Evolutionary conservation across 202 grass and related monocot genomes (phyloP), one percentile per base, ranked within the genome.

Genomic region (Zizania palustris): DNA sequence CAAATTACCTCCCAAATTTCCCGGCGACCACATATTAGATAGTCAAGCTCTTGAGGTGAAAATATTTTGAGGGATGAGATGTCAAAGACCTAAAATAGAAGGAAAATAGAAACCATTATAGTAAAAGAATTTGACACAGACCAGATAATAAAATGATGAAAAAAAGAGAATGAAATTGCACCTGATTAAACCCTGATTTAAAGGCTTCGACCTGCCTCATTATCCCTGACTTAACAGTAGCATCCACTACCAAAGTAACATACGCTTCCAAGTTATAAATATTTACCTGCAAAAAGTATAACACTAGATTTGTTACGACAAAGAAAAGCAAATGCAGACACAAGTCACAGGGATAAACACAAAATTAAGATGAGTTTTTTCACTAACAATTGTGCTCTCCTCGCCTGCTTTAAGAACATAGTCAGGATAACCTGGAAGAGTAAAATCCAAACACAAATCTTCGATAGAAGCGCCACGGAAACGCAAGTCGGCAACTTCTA

Each of bases 11-110:
- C 90, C 93, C 93, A 97, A 54, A 97, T 83, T 86, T 97, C 93
- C 79, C 83, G 90, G 46, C 84, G 82, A 63, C 93, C 93, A 45
- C 93, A 97, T 65, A 93, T 85, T 72, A 93, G 80, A 71, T 89
- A 91, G 67, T 97, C 93, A 40, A 97, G 93, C 74, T 97, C 93
- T 73, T 80, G 78, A 63, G 93, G 88, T 62, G 86, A 88, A 86
- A 97, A 97, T 93, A 97, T 93, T 85, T 93, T 88, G 46, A 97
- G 84, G 61, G 90, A 87, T 21, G 86, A 87, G 65, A 93, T 71
- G 39, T 91, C 93, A 77, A 97, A 93, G 9, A 97, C 93, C 93
- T 96, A 69, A 49, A 83, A 73, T 44, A 86, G 19, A 60, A 45
- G 84, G 50, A 57, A 73, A 50, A 64, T 9, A 74, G n/a, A 37